Evolutionary conservation across 176 grass and related monocot genomes (phyloP), one percentile per base, ranked within the genome.

Genomic region (Oryza longistaminata): DNA sequence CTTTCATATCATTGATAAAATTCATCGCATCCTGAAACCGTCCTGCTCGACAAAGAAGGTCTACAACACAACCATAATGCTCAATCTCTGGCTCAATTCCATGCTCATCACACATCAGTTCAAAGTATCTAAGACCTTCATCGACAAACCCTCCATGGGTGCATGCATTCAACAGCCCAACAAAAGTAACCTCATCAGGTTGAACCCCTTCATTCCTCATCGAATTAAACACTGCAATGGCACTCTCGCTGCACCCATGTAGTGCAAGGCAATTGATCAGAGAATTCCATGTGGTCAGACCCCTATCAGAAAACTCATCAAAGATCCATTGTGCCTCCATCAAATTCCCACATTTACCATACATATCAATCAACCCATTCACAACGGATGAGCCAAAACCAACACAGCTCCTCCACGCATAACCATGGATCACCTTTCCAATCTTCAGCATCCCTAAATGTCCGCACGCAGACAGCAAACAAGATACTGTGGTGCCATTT

Each of bases 291-390:
- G 89, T 73, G 16, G 83, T 88, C 65, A 92, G 60, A 72, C 80
- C 84, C 58, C 71, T 97, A 58, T 90, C 82, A 0, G 92, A 88
- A 60, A 90, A 10, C 74, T 83, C 62, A 55, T 85, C 22, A 76
- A 97, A 97, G 60, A 97, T 92, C 89, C 87, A 92, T 71, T 26
- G 79, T 6, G 89, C 87, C 75, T 74, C 85, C 49, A 82, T 90
- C 75, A 97, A 81, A 75, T 81, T 79, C 50, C 94, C 94, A 60
- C 94, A 97, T 94, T 94, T 97, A 14, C 91, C 94, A 44, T 94
- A 97, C 91, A 97, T 90, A 71, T 97, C 94, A 39, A 94, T 88
- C 85, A 97, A 71, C 15, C 85, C 87, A 77, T 97, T 97, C 62
- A 88, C 52, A 85, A 94, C 82, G 24, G 87, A 92, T 2, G 88